Percentiles rank a stretch among this genome's conserved stretches.
These are phyloP conservation scores for Lipomyces sp. DNA, from an alignment of 805 yeast species.

Conservation along the genomic window DNA sequence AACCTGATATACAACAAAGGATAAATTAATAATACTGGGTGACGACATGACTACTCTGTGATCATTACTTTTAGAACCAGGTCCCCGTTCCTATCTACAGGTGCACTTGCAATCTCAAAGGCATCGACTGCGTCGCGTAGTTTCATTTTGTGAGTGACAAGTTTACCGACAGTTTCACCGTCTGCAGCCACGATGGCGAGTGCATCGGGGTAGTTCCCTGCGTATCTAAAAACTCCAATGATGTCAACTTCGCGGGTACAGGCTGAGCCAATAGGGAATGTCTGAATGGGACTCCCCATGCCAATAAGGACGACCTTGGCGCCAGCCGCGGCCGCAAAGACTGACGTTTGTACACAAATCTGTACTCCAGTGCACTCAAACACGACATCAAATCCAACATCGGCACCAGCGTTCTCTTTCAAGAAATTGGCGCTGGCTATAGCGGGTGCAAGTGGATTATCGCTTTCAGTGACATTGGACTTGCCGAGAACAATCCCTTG, in stretches of 20 bases:
- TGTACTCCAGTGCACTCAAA: constrained; percentile 63
- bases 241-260: constrained; percentile 44
- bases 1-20: background rate
- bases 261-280: constrained; percentile 45
- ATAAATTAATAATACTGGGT: constrained; percentile 23
- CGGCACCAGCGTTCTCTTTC: constrained; percentile 24
- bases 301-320: constrained; percentile 42
- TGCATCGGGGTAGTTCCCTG: constrained; percentile 43
- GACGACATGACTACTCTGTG: background rate
- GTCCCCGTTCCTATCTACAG: constrained; percentile 43
- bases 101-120: constrained; percentile 43
- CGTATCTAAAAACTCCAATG: constrained; percentile 45
- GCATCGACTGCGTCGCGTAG: constrained; percentile 42
- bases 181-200: constrained; percentile 37
- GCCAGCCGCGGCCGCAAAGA: constrained; percentile 45
- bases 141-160: constrained; percentile 45
- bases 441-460: constrained; percentile 32
- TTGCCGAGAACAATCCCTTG: constrained; percentile 38
- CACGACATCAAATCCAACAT: constrained; percentile 35
- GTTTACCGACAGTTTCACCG: constrained; percentile 27
- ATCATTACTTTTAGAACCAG: constrained; percentile 41
- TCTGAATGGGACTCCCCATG: constrained; percentile 44
- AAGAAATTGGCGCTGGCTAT: constrained; percentile 26
- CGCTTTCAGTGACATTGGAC: constrained; percentile 35
- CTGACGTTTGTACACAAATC: constrained; percentile 53